phyloP scores from a whole-genome alignment of 2,329 filamentous ascomycete species.

The Bipolaris victoriae region DNA sequence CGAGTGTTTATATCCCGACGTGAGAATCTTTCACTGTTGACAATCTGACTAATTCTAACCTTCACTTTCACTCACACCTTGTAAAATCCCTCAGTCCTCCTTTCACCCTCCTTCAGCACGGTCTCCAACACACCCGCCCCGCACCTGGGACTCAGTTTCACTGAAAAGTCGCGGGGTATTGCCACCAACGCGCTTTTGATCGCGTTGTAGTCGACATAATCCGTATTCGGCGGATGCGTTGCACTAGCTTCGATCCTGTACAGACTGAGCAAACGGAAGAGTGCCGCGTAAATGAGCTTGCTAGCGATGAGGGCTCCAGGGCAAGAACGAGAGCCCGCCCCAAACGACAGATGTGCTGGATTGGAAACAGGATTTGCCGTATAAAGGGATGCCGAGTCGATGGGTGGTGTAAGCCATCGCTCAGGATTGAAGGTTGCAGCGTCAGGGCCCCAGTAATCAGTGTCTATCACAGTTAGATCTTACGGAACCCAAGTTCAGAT shows the following conservation, averaged over 20 bases:
- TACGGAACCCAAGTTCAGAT: constrained; percentile 52
- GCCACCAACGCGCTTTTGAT: constrained; percentile 66
- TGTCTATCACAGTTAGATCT: constrained; percentile 53
- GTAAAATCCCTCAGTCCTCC: constrained; percentile 58
- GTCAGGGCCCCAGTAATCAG: constrained; percentile 57
- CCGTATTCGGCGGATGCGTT: constrained; percentile 62
- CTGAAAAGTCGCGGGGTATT: constrained; percentile 64
- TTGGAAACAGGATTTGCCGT: constrained; percentile 32
- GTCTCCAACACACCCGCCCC: constrained; percentile 40
- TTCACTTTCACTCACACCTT: constrained; percentile 32
- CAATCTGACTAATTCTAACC: no score
- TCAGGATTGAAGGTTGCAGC: constrained; percentile 57
- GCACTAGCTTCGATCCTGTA: constrained; percentile 59
- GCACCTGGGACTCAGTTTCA: constrained; percentile 62
- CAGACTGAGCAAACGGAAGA: constrained; percentile 57
- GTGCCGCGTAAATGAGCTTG: constrained; percentile 58
- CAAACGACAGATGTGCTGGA: constrained; percentile 57
- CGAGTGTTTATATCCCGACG: no score
- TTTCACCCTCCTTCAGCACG: constrained; percentile 53
- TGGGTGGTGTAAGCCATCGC: constrained; percentile 51
- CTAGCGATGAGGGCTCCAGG: constrained; percentile 59
- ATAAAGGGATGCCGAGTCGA: background rate
- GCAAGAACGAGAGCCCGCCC: constrained; percentile 59
- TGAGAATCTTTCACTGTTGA: no score
- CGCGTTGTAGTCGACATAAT: constrained; percentile 68